phyloP scores from a whole-genome alignment of 2,329 filamentous ascomycete genomes.

The Simplicillium sp. region DNA sequence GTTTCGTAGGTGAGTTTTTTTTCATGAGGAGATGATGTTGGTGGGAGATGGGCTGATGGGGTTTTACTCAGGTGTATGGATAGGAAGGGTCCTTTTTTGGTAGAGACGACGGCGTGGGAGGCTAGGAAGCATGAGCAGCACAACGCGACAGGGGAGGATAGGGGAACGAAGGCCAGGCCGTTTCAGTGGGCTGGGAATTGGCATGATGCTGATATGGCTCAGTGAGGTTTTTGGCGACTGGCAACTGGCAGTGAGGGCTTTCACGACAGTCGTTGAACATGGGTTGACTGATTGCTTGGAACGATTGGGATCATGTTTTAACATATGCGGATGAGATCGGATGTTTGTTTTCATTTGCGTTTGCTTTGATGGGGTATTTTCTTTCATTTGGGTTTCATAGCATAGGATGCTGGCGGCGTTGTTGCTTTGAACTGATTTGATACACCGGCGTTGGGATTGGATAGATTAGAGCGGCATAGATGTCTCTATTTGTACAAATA shows the following conservation, averaged over 20 bases:
- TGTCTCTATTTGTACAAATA: too few species aligned
- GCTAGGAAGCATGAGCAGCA: slow-evolving; percentile 16
- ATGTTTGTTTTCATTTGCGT: too few species aligned
- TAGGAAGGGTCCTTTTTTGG: slow-evolving; percentile 45
- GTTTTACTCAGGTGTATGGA: slow-evolving; percentile 42
- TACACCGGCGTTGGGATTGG: slow-evolving; percentile 1
- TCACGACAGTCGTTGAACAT: too few species aligned
- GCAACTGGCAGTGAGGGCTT: neutral
- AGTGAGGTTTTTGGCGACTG: neutral
- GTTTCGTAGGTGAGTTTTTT: slow-evolving; percentile 45
- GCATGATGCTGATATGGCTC: slow-evolving; percentile 20
- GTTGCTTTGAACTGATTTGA: too few species aligned
- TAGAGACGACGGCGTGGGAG: slow-evolving; percentile 59
- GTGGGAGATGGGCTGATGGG: neutral
- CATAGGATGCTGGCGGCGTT: too few species aligned
- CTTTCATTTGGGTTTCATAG: too few species aligned
- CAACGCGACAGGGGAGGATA: slow-evolving; percentile 9
- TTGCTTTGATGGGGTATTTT: too few species aligned
- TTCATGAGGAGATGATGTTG: neutral
- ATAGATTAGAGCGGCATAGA: neutral
- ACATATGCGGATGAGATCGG: too few species aligned
- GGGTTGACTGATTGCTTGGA: too few species aligned
- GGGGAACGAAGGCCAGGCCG: slow-evolving; percentile 7
- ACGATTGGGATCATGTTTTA: too few species aligned
- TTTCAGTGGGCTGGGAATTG: slow-evolving; percentile 22